These are phyloP conservation scores for Moniliophthora roreri DNA, from an alignment of 1,284 basidiomycete species.

Conservation along the genomic window DNA sequence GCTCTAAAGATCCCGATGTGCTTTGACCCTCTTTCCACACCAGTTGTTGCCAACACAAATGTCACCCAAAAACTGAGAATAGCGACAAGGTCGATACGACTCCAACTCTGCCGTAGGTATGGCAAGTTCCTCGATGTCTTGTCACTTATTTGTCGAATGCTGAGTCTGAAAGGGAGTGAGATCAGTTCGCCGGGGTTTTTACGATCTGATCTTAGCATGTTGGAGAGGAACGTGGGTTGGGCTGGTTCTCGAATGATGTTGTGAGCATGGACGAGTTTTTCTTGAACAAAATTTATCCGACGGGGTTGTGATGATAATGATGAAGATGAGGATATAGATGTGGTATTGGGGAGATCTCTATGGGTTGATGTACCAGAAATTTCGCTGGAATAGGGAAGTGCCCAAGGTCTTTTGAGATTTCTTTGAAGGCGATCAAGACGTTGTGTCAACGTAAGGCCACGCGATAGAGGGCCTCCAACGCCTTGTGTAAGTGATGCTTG, in stretches of 20 bases:
- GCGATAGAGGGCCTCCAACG: constrained; percentile 23
- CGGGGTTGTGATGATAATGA: constrained; percentile 3
- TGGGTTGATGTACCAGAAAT: constrained; percentile 21
- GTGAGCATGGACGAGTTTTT: constrained; percentile 12
- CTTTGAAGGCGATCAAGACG: constrained; percentile 27
- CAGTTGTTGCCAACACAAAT: constrained; percentile 53
- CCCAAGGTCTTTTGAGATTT: constrained; percentile 33
- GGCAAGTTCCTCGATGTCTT: constrained; percentile 69
- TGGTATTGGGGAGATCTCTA: not conserved
- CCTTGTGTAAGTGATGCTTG: constrained; percentile 15
- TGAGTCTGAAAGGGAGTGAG: constrained; percentile 67
- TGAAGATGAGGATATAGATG: not conserved
- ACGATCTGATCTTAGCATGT: constrained; percentile 46
- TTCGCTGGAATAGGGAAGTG: constrained; percentile 16
- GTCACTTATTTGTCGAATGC: constrained; percentile 51
- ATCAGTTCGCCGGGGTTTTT: constrained; percentile 36
- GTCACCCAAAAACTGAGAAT: constrained; percentile 66
- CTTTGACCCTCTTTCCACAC: constrained; percentile 61
- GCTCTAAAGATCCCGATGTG: constrained; percentile 92
- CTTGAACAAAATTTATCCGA: not conserved
- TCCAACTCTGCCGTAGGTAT: constrained; percentile 92
- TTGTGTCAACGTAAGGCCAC: constrained; percentile 26
- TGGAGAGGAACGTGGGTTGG: constrained; percentile 48
- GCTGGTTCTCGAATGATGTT: constrained; percentile 28
- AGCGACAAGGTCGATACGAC: constrained; percentile 79